Base-by-base conservation (phyloP, 2,329 filamentous ascomycete species). In the Pseudogymnoascus sp. region DNA sequence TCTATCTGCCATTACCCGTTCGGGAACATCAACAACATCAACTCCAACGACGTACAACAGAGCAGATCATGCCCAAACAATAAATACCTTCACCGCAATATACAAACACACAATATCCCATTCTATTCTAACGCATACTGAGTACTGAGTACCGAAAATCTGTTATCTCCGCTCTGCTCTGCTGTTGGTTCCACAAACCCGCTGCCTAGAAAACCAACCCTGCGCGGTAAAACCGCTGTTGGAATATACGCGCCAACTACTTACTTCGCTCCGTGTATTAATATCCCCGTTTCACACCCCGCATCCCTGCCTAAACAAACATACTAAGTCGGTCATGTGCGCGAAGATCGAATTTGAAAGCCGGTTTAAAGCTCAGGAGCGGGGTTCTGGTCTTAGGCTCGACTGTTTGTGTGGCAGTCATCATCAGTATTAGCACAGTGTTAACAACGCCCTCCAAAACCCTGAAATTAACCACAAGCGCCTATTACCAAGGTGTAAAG, bases 281-380 rank as follows among this genome's bases (percentile, higher is more conserved):
- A 55, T 55, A 33, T 31, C 43, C 45, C 49, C 45, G 49, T 55
- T 55, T 18, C 49, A 18, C 49, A 33, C 49, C 14, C 25, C 45
- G n/a, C 49, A 55, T 55, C 49, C 49, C 49, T 55, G 49, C 49
- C 49, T 52, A 25, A 60, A 58, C 45, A 62, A 59, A 38, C 49
- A 62, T 43, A 23, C 45, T 14, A 21, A 59, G 37, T 23, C 9
- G 21, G 33, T 40, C 23, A 37, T 61, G 37, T 23, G 41, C 37
- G 63, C 58, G 18, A 63, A 23, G 11, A n/a, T 55, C 35, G 61
- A 62, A 52, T 16, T 31, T 18, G 33, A 9, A 55, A 33, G 28
- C 28, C 49, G n/a, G 28, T 18, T 55, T 33, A 3, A 31, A 33
- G 18, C 7, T n/a, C 23, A 2, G 18, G 49, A 33, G 49, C 33